phyloP scores from a whole-genome alignment of 306 rosid genomes.

The Cajanus cajan region DNA sequence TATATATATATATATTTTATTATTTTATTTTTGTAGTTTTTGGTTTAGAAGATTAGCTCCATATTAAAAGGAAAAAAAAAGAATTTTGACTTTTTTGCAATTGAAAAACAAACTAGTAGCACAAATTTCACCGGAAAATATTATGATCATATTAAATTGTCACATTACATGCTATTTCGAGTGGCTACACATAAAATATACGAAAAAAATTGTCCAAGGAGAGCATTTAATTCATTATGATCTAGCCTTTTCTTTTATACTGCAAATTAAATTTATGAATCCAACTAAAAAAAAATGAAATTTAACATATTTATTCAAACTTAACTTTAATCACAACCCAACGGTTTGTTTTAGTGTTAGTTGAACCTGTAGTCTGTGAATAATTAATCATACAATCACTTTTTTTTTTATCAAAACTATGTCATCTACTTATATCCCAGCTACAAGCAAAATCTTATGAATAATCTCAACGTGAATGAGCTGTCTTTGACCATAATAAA shows the following conservation, averaged over 20 bases:
- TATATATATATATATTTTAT: no score
- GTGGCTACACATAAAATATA: not conserved
- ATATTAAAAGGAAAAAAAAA: no score
- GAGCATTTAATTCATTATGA: not conserved
- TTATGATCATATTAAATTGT: not conserved
- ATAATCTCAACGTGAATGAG: not conserved
- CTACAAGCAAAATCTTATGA: not conserved
- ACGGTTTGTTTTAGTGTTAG: not conserved
- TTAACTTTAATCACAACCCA: not conserved
- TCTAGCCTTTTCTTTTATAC: not conserved
- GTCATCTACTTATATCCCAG: not conserved
- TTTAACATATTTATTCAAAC: not conserved
- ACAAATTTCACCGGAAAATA: not conserved
- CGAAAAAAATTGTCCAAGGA: not conserved
- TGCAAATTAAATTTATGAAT: not conserved
- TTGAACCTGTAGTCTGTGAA: not conserved
- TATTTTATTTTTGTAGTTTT: no score
- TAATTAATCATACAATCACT: not conserved
- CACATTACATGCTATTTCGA: not conserved
- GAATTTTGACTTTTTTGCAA: no score
- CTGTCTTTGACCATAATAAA: not conserved
- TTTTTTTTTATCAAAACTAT: not conserved
- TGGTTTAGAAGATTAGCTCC: no score
- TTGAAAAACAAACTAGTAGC: no score
- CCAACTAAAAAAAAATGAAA: not conserved